A percentile compares a stretch with the other conserved stretches of the same genome.
Evolutionary conservation across 352 stramenopile species (phyloP).

Genomic region (Phytophthora ohioensis): DNA sequence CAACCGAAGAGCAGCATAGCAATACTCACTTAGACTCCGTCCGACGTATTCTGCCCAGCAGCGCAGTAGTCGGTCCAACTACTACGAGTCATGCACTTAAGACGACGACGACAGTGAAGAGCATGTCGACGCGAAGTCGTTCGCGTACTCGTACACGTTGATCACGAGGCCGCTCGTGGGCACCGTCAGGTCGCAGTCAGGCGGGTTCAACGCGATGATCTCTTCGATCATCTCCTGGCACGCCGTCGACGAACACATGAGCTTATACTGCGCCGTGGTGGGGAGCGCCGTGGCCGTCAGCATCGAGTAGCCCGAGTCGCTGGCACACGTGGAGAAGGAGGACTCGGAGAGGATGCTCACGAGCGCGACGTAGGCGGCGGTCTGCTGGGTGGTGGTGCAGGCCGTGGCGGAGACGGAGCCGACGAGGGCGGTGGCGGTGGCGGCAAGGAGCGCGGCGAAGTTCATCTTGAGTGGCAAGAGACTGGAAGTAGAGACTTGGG

Average conservation of each 20-base stretch:
- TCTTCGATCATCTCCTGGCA: conserved; percentile 31
- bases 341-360: conserved; percentile 29
- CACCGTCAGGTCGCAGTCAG: conserved; percentile 16
- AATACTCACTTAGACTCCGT: too few species aligned
- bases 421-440: conserved; percentile 13
- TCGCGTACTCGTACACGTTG: conserved; percentile 35
- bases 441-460: conserved; percentile 28
- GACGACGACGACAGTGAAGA: neutral
- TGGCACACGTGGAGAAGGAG: conserved; percentile 31
- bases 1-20: too few species aligned
- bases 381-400: conserved; percentile 33
- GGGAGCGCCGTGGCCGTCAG: conserved; percentile 33
- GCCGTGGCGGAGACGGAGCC: conserved; percentile 17
- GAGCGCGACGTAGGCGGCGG: conserved; percentile 26
- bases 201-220: conserved; percentile 26
- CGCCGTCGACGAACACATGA: conserved; percentile 33
- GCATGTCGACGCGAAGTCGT: conserved; percentile 23
- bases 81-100: too few species aligned
- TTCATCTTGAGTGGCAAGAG: conserved; percentile 24
- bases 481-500: conserved; percentile 1
- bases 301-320: conserved; percentile 37
- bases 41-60: too few species aligned
- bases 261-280: conserved; percentile 27
- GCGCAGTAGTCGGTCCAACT: too few species aligned
- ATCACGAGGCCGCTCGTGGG: conserved; percentile 22